Evolutionary conservation across 1,284 basidiomycete species (phyloP).

Genomic region (Naganishia sp.): DNA sequence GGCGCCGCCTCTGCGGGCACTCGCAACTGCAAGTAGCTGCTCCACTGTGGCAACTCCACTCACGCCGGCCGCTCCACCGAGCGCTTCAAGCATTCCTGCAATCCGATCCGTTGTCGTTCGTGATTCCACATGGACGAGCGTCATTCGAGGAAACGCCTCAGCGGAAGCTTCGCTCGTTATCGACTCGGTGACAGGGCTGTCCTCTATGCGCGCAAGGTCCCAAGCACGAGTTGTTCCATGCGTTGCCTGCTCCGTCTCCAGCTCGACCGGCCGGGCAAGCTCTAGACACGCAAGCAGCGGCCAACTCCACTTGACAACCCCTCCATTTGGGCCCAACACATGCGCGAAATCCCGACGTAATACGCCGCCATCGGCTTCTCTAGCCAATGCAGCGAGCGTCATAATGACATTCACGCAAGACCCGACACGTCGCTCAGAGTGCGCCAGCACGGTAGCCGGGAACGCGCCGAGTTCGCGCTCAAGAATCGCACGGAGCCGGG

Average conservation of each 20-base stretch:
- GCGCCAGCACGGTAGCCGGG: constrained; percentile 12
- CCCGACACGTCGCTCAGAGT: constrained; percentile 4
- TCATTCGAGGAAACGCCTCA: constrained; percentile 51
- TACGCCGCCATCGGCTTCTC: constrained; percentile 56
- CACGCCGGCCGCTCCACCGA: constrained; percentile 70
- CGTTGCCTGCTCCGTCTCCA: constrained; percentile 58
- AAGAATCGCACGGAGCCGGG: constrained; percentile 4
- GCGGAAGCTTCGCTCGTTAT: neutral
- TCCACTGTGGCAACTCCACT: constrained; percentile 72
- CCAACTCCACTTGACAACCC: constrained; percentile 87
- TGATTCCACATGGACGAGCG: constrained; percentile 65
- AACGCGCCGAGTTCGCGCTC: constrained; percentile 19
- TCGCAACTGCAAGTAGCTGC: constrained; percentile 71
- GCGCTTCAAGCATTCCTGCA: constrained; percentile 67
- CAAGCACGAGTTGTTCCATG: constrained; percentile 53
- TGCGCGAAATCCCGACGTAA: constrained; percentile 11
- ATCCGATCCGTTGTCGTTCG: constrained; percentile 62
- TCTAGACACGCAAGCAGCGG: constrained; percentile 68
- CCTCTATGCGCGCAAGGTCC: constrained; percentile 43
- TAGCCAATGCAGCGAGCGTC: constrained; percentile 71
- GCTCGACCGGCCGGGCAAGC: constrained; percentile 45
- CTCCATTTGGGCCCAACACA: constrained; percentile 75
- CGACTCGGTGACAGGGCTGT: constrained; percentile 39
- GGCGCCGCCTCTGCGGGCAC: constrained; percentile 44
- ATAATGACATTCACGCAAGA: constrained; percentile 60